These are phyloP conservation scores for Erigeron philadelphicus DNA, from an alignment of 140 eudicot genomes.

Conservation along the genomic window DNA sequence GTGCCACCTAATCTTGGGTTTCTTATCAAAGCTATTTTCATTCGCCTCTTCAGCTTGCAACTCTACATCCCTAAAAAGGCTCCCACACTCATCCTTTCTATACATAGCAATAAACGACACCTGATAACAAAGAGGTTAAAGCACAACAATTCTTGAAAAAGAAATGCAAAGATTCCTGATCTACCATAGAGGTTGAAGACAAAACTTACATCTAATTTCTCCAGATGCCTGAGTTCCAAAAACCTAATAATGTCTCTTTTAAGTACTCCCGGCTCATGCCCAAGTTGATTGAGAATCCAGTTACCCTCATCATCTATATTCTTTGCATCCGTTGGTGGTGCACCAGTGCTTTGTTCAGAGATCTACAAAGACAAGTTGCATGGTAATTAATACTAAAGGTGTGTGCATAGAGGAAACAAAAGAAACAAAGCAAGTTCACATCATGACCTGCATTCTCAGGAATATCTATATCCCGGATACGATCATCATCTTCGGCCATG, in stretches of 20 bases:
- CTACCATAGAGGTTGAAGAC: neutral
- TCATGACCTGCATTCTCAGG: slow-evolving; percentile 96
- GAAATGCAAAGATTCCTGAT: neutral
- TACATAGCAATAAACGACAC: slow-evolving; percentile 91
- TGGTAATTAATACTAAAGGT: slow-evolving; percentile 11
- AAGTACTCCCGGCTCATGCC: slow-evolving; percentile 30
- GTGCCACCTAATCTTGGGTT: slow-evolving; percentile 69
- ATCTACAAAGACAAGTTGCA: slow-evolving; percentile 36
- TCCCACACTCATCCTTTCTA: slow-evolving; percentile 72
- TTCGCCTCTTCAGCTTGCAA: slow-evolving; percentile 30
- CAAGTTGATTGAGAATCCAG: slow-evolving; percentile 78
- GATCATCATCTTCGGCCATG: slow-evolving; percentile 78
- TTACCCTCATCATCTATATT: slow-evolving; percentile 64
- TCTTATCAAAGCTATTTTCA: slow-evolving; percentile 37
- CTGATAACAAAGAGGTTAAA: slow-evolving; percentile 30
- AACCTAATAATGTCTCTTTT: slow-evolving; percentile 58
- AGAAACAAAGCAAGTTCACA: neutral
- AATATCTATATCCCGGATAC: slow-evolving; percentile 63
- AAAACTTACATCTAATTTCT: slow-evolving; percentile 72
- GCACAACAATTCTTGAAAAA: neutral
- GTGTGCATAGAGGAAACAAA: neutral
- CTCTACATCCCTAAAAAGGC: slow-evolving; percentile 56
- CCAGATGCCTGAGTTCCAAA: slow-evolving; percentile 74
- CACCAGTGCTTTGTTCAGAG: slow-evolving; percentile 75
- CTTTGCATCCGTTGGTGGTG: slow-evolving; percentile 60